Base-by-base conservation (phyloP, 192 early-diverging fungal genomes). In the Cladochytrium replicatum region DNA sequence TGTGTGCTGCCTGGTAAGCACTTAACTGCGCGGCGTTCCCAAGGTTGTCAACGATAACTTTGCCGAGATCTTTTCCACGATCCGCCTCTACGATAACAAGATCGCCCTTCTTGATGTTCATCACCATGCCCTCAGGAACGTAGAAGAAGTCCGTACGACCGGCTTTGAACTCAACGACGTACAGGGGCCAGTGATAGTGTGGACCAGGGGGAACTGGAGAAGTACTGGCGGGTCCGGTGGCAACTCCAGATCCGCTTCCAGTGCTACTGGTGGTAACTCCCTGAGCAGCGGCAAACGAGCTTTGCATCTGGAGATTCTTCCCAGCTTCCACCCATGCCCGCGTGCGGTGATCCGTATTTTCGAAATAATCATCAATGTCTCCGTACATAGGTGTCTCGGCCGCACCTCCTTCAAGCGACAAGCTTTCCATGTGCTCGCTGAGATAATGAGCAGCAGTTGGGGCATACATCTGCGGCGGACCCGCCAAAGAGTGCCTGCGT, bases 41-140 rank as follows among this genome's bases (percentile, higher is more conserved):
- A 29, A 92, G 75, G n/a, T 71, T 65, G 50, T 83, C 80, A 22
- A 74, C 67, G n/a, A 84, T 75, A n/a, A 92, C 74, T 54, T 92
- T 89, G 17, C 89, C 89, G 13, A 92, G 54, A 65, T 92, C 89
- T 48, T 85, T 88, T 21, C 89, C 89, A 41, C 89, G 81, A 57
- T 92, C 89, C 5, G 85, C 89, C 54, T 92, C 89, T 1, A 88
- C 86, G 54, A 92, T 88, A 26, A 86, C 86, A 28, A 89, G 53
- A 45, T 88, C 87, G n/a, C 85, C 86, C 3, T 64, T 55, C 27
- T 74, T 74, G 21, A 87, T 50, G 13, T 47, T 38, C 8, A 69
- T 31, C 4, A 50, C 63, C 31, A 50, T 48, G 25, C 59, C 52
- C 4, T 82, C 81, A 1, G 81, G 54, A 1, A 83, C 67, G 63